These are phyloP conservation scores for Sugiyamaella qingdaonensis DNA, from an alignment of 805 yeast genomes.

Conservation along the genomic window DNA sequence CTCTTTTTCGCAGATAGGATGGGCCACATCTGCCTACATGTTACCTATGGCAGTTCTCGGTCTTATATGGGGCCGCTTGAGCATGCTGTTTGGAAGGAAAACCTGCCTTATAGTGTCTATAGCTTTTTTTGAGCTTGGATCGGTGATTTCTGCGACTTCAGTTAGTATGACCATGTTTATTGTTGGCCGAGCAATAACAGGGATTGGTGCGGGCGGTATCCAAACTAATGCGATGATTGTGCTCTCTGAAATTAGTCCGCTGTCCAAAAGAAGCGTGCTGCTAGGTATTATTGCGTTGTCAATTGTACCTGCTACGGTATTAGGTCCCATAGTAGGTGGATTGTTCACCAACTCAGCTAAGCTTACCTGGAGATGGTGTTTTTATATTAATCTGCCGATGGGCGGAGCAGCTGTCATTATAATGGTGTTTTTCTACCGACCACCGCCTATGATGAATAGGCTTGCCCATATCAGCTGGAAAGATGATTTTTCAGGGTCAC, in stretches of 20 bases:
- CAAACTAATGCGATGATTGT: conserved; percentile 50
- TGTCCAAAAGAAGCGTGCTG: conserved; percentile 6
- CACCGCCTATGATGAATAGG: background rate
- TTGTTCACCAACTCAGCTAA: conserved; percentile 37
- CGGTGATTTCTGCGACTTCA: too few species aligned
- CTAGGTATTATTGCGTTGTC: background rate
- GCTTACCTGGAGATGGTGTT: conserved; percentile 50
- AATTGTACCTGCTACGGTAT: conserved; percentile 30
- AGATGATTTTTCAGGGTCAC: background rate
- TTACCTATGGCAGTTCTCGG: conserved; percentile 51
- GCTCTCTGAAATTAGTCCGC: conserved; percentile 38
- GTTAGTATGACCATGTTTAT: too few species aligned
- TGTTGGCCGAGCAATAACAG: conserved; percentile 34
- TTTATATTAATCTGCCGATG: conserved; percentile 43
- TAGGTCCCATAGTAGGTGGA: conserved; percentile 54
- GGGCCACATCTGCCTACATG: conserved; percentile 55
- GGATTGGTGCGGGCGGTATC: conserved; percentile 61
- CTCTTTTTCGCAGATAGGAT: conserved; percentile 49
- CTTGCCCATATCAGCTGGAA: background rate
- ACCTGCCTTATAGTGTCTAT: too few species aligned
- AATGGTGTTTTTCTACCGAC: conserved; percentile 25
- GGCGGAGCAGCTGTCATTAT: conserved; percentile 22
- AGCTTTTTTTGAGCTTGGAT: too few species aligned
- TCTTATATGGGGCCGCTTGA: too few species aligned
- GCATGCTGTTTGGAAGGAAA: too few species aligned